Base-by-base conservation (phyloP, 164 flowering plant species). In the Aristolochia contorta region DNA sequence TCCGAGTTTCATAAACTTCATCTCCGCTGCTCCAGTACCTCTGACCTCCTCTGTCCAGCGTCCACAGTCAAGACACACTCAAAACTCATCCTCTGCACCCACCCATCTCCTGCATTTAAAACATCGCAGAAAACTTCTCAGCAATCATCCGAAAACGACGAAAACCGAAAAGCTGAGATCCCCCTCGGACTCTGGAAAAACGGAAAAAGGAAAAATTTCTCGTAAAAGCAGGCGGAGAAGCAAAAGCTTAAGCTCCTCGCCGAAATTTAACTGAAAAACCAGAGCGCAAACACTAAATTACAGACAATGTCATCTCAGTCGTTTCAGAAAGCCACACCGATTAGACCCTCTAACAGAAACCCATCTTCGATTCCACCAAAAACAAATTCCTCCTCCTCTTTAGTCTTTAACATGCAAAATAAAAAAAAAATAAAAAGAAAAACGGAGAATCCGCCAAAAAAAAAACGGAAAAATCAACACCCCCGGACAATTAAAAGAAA, bases 1-100 rank as follows among this genome's bases (percentile, higher is more conserved):
- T 62, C 99, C 99, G 57, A 93, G 87, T 69, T 93, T 88, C 99
- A 93, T 93, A 60, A 84, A 93, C 92, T 93, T 93, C 99, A 93
- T 93, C 65, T 65, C 78, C 78, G 48, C 32, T 46, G 51, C 68
- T 65, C 20, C 20, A 22, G 23, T 23, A 49, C 21, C 16, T 57
- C 45, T 56, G 59, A n/a, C n/a, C 23, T 33, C 49, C 53, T 67
- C 50, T 56, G 49, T 56, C 59, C 23, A 18, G 32, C n/a, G 23
- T 53, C 52, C 53, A 37, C 37, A 62, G 7, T 23, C 54, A 43
- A n/a, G 47, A 32, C 25, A 56, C 56, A 14, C 18, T 32, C 47
- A 27, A n/a, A n/a, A 45, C 50, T 23, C 43, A 20, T 24, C 48
- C 16, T 12, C 27, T 13, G 6, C 21, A 19, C 57, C 8, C 43